Evolutionary conservation across 176 grass and related monocot species (phyloP).

Genomic region (Musa schizocarpa): DNA sequence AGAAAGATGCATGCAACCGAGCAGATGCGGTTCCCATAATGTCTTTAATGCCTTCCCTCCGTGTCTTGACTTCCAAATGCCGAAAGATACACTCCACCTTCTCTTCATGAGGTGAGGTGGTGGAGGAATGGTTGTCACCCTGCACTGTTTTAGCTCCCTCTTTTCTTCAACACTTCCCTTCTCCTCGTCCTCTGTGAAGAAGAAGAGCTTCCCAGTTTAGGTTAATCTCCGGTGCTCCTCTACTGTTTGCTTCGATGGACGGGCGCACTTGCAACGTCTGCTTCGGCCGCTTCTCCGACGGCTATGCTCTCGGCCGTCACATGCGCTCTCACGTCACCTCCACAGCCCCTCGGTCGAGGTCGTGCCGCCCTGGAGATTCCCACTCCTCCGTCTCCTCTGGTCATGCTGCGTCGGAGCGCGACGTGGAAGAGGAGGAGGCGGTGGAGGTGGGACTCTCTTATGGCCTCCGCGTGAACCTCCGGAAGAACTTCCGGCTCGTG

Average conservation of each 20-base stretch:
- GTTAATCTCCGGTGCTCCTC: background rate
- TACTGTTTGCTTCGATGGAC: slow-evolving; percentile 43
- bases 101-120: too few relatives aligned
- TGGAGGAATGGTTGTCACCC: too few relatives aligned
- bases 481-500: slow-evolving; percentile 11
- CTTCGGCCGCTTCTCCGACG: slow-evolving; percentile 72
- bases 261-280: slow-evolving; percentile 89
- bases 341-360: background rate
- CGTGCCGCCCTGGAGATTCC: too few relatives aligned
- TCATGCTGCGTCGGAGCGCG: background rate
- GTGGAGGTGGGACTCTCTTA: background rate
- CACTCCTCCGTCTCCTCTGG: background rate
- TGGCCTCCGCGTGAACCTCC: slow-evolving; percentile 1
- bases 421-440: background rate
- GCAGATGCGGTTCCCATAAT: too few relatives aligned
- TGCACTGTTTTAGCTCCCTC: too few relatives aligned
- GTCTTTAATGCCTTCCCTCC: too few relatives aligned
- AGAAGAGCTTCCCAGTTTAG: too few relatives aligned
- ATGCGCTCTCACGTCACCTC: slow-evolving; percentile 49
- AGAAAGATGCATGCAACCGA: too few relatives aligned
- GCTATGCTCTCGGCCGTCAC: slow-evolving; percentile 66
- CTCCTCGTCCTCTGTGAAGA: too few relatives aligned
- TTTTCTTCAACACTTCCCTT: too few relatives aligned
- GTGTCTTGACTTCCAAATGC: too few relatives aligned
- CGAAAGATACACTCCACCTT: too few relatives aligned